phyloP scores from a whole-genome alignment of 345 rosid genomes.

The Alliaria petiolata region DNA sequence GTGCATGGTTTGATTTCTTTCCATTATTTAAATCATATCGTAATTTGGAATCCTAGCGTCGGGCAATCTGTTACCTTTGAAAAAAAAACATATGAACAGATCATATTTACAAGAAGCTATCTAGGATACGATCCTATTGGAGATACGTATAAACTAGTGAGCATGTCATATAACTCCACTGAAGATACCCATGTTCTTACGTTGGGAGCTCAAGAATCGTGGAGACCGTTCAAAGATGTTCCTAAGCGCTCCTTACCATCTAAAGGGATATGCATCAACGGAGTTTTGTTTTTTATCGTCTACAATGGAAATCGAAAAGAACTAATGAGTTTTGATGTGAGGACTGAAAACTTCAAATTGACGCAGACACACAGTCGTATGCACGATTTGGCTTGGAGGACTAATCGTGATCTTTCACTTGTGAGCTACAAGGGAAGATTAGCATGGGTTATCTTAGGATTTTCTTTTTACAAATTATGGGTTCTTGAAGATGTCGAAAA shows the following conservation, averaged over 20 bases:
- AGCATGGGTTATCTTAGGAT: background rate
- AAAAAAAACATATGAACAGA: too few relatives aligned
- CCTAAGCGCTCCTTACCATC: background rate
- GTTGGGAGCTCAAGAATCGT: background rate
- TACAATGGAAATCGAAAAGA: too few relatives aligned
- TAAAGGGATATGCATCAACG: conserved; percentile 4
- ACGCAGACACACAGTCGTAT: background rate
- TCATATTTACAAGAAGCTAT: background rate
- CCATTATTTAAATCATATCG: background rate
- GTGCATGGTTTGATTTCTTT: conserved; percentile 18
- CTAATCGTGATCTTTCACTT: background rate
- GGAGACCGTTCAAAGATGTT: background rate
- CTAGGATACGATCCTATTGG: conserved; percentile 4
- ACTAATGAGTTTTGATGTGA: background rate
- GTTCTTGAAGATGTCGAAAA: conserved; percentile 11
- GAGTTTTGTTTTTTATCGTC: background rate
- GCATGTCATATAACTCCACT: background rate
- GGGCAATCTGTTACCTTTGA: background rate
- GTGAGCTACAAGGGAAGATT: conserved; percentile 8
- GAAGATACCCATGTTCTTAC: background rate
- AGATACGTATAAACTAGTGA: background rate
- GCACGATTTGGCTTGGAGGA: background rate
- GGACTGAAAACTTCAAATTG: background rate
- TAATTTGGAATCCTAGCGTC: conserved; percentile 10
- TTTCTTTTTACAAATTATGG: background rate